Evolutionary conservation across 768 basidiomycete species (phyloP).

Genomic region (Lentinus brumalis): DNA sequence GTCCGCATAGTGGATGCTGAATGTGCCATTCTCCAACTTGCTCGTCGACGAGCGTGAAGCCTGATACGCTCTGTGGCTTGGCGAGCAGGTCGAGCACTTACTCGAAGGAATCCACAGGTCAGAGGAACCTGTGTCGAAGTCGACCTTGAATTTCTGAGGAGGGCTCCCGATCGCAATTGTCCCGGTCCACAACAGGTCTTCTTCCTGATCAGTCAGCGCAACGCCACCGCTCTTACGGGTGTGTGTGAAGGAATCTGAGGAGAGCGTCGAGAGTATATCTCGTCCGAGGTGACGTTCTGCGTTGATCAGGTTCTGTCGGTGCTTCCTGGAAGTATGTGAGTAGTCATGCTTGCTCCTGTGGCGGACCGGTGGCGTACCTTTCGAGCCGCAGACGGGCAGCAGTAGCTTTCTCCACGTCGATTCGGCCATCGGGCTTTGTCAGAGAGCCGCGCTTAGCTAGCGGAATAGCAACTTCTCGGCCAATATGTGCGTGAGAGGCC

Average conservation of each 20-base stretch:
- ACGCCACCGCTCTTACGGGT: too few relatives aligned
- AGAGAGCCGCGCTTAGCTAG: constrained; percentile 17
- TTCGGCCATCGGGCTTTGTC: constrained; percentile 15
- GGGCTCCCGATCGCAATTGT: constrained; percentile 17
- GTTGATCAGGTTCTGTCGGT: constrained; percentile 21
- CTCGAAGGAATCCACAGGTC: constrained; percentile 29
- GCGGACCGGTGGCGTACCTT: constrained; percentile 1
- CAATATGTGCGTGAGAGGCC: too few relatives aligned
- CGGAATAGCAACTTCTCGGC: neutral
- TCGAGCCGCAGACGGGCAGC: constrained; percentile 2
- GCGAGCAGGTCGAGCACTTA: constrained; percentile 21
- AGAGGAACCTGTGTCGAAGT: constrained; percentile 27
- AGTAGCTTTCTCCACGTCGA: constrained; percentile 12
- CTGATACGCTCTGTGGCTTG: constrained; percentile 19
- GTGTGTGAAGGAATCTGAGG: too few relatives aligned
- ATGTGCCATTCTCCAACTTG: constrained; percentile 18
- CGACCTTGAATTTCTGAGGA: constrained; percentile 16
- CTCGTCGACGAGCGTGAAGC: constrained; percentile 27
- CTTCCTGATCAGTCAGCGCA: too few relatives aligned
- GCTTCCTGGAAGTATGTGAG: constrained; percentile 12
- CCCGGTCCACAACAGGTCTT: neutral
- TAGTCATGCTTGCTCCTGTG: neutral
- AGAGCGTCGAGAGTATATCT: neutral
- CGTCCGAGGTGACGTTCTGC: constrained; percentile 12
- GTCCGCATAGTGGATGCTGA: constrained; percentile 38